Base-by-base conservation (phyloP, 2,329 filamentous ascomycete species). In the Penicillium sp. region DNA sequence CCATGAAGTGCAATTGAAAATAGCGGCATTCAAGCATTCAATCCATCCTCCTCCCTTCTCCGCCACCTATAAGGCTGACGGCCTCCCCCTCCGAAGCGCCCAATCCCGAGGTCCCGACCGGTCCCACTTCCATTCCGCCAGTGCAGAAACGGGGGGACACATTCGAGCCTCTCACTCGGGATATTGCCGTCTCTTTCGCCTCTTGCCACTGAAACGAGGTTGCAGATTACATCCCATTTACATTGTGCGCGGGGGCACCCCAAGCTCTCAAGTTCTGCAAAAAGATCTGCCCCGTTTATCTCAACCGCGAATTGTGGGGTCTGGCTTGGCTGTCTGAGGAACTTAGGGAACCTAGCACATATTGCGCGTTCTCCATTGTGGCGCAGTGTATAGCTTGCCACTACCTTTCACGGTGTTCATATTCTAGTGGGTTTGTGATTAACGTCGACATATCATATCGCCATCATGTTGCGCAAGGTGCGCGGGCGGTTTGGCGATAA, bases 401-500 rank as follows among this genome's bases (percentile, higher is more conserved):
- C 40, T 23, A 17, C 40, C 21, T 46, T 27, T 37, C 19, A 23
- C 17, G 21, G 27, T 31, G 43, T 45, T 27, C 7, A 37, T 43
- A 31, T 38, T 46, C n/a, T 15, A 21, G 47, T 7, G 17, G 6
- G 15, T 21, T 38, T 52, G 23, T 19, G 21, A 56, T 42, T 23
- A 21, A n/a, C 8, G 12, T 21, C 23, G 13, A 45, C 7, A 29
- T 35, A 37, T 17, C 45, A 43, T 37, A 54, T 31, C n/a, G 27
- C 8, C 37, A 42, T 40, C 49, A 57, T 57, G 55, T 64, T 76
- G 54, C 73, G 74, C 35, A 75, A 72, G 63, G 71, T 76, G 68
- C 69, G 71, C 61, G 71, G 69, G 50, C 66, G 71, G 42, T 73
- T 75, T 59, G 69, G 71, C 37, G 73, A 76, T 61, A 73, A 66